Evolutionary conservation across 306 rosid species (phyloP).

Genomic region (Benincasa hispida): DNA sequence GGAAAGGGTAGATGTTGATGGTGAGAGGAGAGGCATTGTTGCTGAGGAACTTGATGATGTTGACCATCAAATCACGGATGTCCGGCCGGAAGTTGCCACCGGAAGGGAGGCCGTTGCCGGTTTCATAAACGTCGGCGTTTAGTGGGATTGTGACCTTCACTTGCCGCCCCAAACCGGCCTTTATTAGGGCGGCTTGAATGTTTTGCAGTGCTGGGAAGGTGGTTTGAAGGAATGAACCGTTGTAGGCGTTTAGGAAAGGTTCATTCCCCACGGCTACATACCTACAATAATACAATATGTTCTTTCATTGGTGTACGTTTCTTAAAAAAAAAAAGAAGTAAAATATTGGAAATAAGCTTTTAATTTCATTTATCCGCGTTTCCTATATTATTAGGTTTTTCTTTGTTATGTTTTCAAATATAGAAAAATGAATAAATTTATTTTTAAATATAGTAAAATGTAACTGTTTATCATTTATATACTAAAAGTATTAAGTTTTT

Average conservation of each 20-base stretch:
- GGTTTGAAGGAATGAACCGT: slow-evolving; percentile 36
- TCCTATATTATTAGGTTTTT: too few species aligned
- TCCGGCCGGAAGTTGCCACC: slow-evolving; percentile 74
- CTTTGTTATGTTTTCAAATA: too few species aligned
- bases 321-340: too few species aligned
- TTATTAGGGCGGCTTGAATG: slow-evolving; percentile 82
- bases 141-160: slow-evolving; percentile 79
- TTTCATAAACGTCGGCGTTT: slow-evolving; percentile 86
- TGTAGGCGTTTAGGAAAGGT: slow-evolving; percentile 68
- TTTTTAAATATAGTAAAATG: too few species aligned
- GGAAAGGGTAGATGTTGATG: slow-evolving; percentile 92
- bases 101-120: slow-evolving; percentile 58
- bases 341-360: too few species aligned
- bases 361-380: too few species aligned
- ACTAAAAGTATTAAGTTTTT: too few species aligned
- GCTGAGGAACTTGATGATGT: slow-evolving; percentile 60
- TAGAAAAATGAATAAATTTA: too few species aligned
- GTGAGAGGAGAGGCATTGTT: slow-evolving; percentile 47
- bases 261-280: slow-evolving; percentile 86
- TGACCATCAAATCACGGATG: slow-evolving; percentile 43
- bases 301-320: too few species aligned
- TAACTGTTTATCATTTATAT: too few species aligned
- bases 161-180: slow-evolving; percentile 77
- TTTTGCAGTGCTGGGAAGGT: slow-evolving; percentile 82
- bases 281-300: slow-evolving; percentile 13